Conservation (phyloP, 495 filamentous ascomycete genomes). For the Rhypophila decipiens region DNA sequence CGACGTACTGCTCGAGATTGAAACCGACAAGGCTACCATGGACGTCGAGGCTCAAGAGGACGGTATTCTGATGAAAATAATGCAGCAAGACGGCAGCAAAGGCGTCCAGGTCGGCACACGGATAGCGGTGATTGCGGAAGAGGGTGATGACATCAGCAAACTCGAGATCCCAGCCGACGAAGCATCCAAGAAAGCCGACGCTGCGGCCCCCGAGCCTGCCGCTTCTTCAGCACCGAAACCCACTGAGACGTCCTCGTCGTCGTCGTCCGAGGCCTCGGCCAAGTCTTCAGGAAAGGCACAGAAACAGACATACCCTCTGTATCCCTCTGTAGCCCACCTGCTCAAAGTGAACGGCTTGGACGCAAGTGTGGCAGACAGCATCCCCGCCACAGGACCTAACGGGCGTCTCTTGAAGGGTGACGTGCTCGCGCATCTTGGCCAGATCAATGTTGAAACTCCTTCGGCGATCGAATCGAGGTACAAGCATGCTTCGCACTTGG, state of each 20-base stretch:
- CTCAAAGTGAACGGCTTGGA: conserved; percentile 70
- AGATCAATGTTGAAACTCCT: conserved; percentile 62
- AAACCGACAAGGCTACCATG: conserved; percentile 86
- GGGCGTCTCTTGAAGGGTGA: conserved; percentile 93
- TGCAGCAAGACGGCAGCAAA: conserved; percentile 63
- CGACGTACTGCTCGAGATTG: conserved; percentile 78
- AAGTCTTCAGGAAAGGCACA: conserved; percentile 40
- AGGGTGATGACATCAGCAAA: conserved; percentile 63
- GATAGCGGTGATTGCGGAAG: conserved; percentile 71
- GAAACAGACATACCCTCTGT: conserved; percentile 71
- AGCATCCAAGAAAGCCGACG: conserved; percentile 16
- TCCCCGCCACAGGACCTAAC: conserved; percentile 80
- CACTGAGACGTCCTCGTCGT: neutral
- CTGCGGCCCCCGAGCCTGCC: conserved; percentile 17
- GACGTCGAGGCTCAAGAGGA: conserved; percentile 86
- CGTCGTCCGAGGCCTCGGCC: conserved; percentile 27
- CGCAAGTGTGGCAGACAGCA: conserved; percentile 64
- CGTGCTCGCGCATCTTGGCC: conserved; percentile 83
- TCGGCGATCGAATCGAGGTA: conserved; percentile 62
- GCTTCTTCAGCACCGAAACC: conserved; percentile 16
- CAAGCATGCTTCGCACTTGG: conserved; percentile 70
- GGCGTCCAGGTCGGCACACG: conserved; percentile 62
- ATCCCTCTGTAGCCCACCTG: conserved; percentile 78
- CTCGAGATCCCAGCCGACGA: conserved; percentile 64
- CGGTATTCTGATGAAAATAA: conserved; percentile 72